These are phyloP conservation scores for Paracamarosporium sp. DNA, from an alignment of 2,329 filamentous ascomycete genomes.

Conservation along the genomic window DNA sequence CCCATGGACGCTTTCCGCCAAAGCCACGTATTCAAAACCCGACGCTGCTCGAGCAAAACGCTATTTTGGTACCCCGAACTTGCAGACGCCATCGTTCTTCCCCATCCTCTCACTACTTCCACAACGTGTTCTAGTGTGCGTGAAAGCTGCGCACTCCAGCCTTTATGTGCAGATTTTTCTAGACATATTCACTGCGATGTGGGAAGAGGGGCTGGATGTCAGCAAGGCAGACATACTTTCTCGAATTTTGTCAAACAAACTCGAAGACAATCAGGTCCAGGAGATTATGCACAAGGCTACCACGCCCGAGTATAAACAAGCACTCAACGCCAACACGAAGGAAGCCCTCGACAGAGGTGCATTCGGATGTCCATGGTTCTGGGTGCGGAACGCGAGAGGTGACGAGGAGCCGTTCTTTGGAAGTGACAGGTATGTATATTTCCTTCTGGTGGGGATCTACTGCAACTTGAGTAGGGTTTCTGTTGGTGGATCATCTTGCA, in stretches of 20 bases:
- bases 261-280: slow-evolving; percentile 60
- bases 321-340: slow-evolving; percentile 65
- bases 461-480: slow-evolving; percentile 13
- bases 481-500: slow-evolving; percentile 8
- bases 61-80: slow-evolving; percentile 56
- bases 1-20: slow-evolving; percentile 74
- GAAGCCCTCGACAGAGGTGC: slow-evolving; percentile 70
- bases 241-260: slow-evolving; percentile 53
- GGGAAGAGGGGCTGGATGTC: slow-evolving; percentile 66
- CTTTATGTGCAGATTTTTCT: slow-evolving; percentile 60
- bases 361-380: slow-evolving; percentile 80
- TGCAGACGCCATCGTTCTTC: slow-evolving; percentile 58
- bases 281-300: slow-evolving; percentile 62
- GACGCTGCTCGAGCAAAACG: slow-evolving; percentile 58
- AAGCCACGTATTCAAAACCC: slow-evolving; percentile 64
- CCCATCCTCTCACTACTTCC: slow-evolving; percentile 64
- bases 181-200: slow-evolving; percentile 67
- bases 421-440: slow-evolving; percentile 67
- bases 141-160: slow-evolving; percentile 64
- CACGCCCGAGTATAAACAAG: slow-evolving; percentile 59
- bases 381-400: slow-evolving; percentile 66
- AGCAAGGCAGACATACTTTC: slow-evolving; percentile 63
- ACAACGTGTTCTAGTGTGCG: slow-evolving; percentile 70
- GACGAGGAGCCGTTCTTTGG: slow-evolving; percentile 75
- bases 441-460: neutral